Base-by-base conservation (phyloP, 768 basidiomycete species). In the Termitomyces sp. region DNA sequence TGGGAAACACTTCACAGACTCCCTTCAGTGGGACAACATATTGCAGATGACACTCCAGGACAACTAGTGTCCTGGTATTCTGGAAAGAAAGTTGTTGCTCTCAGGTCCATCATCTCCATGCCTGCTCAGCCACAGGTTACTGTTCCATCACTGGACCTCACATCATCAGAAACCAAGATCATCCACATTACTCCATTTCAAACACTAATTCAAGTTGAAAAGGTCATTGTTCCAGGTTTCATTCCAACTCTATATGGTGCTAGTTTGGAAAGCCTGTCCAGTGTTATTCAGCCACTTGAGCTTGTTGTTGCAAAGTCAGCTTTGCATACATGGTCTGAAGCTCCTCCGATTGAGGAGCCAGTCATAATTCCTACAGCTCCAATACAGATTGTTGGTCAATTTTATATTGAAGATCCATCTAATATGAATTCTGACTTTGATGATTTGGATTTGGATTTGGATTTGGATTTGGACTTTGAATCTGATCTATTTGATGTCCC, bases 261-360 rank as follows among this genome's bases (percentile, higher is more conserved):
- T 18, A 57, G 40, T 8, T 49, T 57, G 18, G 56, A 57, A 36
- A 57, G 20, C 12, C 35, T 57, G 15, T 57, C 46, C 2, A n/a
- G 1, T 6, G 4, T 8, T 7, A 15, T 57, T 16, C 2, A 35
- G 0, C 45, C 56, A 57, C 44, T 57, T 22, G 40, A 57, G 16
- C 32, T 49, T 57, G 56, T 57, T 32, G 56, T 57, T 33, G 15
- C 56, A 32, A 39, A 42, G 4, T 46, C 56, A 32, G 18, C 56
- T 6, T 45, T 57, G 22, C 33, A 45, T 15, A 57, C 56, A 33
- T 20, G 35, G 9, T 42, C 56, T 7, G 4, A 12, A 20, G 18
- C 18, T 18, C 36, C 45, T 32, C 35, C 44, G 7, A n/a, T 49
- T 16, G 22, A 49, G 6, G 40, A 42, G 18, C 18, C 7, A n/a